These are phyloP conservation scores for Zoysia japonica DNA, from an alignment of 176 grass and related monocot genomes.

Conservation along the genomic window DNA sequence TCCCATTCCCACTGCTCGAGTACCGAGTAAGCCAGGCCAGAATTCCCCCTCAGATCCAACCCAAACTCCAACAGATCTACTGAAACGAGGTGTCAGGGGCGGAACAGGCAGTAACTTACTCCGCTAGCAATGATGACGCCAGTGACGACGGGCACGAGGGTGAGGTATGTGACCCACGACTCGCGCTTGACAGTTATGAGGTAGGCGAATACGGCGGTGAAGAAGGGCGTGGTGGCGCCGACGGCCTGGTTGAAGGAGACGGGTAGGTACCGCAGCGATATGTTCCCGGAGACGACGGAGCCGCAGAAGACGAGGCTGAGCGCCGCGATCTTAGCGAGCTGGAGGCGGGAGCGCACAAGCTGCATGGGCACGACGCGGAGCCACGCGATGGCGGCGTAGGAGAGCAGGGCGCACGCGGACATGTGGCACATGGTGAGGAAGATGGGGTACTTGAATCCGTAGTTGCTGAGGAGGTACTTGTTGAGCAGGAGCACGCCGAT, in stretches of 20 bases:
- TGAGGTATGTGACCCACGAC: slow-evolving; percentile 71
- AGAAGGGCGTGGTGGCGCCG: slow-evolving; percentile 82
- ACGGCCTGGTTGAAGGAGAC: slow-evolving; percentile 88
- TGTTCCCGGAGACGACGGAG: slow-evolving; percentile 79
- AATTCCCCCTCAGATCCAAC: slow-evolving; percentile 45
- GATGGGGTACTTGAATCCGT: slow-evolving; percentile 98
- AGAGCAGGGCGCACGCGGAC: slow-evolving; percentile 83
- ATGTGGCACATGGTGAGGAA: slow-evolving; percentile 99
- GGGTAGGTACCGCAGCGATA: slow-evolving; percentile 71
- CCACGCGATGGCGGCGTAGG: slow-evolving; percentile 89
- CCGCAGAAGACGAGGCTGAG: slow-evolving; percentile 85
- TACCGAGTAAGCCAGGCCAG: not conserved
- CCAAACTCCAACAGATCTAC: slow-evolving; percentile 47
- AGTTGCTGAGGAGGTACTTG: slow-evolving; percentile 97
- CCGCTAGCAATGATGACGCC: slow-evolving; percentile 83
- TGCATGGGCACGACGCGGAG: slow-evolving; percentile 74
- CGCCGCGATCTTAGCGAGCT: slow-evolving; percentile 67
- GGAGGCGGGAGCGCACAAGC: slow-evolving; percentile 60
- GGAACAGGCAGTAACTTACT: slow-evolving; percentile 47
- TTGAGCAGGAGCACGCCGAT: slow-evolving; percentile 97
- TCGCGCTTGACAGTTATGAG: slow-evolving; percentile 72
- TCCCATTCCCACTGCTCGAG: slow-evolving; percentile 3
- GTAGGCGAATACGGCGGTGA: slow-evolving; percentile 76
- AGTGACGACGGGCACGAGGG: slow-evolving; percentile 76
- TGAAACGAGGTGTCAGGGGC: not conserved